Evolutionary conservation across 371 early-diverging fungal genomes (phyloP).

Genomic region (Mucor piriformis): DNA sequence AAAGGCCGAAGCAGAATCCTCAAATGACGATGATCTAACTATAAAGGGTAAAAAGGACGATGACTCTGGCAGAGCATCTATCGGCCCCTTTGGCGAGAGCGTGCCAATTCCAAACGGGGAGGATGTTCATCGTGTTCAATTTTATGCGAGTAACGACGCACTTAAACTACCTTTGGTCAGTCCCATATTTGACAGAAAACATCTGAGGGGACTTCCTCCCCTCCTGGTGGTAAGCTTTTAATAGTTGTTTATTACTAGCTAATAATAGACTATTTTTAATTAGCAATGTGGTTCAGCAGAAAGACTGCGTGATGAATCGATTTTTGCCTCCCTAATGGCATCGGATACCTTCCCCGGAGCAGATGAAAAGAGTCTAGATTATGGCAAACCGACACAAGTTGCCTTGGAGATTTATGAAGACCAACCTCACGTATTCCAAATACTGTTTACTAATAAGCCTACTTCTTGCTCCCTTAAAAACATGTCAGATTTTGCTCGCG

Average conservation of each 20-base stretch:
- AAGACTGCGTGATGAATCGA: conserved; percentile 68
- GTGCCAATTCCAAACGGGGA: conserved; percentile 25
- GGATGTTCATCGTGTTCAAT: conserved; percentile 52
- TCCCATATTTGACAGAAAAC: conserved; percentile 48
- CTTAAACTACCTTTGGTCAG: conserved; percentile 55
- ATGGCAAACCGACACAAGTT: conserved; percentile 26
- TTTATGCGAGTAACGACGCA: conserved; percentile 54
- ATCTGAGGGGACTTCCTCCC: conserved; percentile 45
- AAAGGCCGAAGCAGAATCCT: conserved; percentile 3
- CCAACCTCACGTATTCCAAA: conserved; percentile 81
- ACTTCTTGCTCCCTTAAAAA: conserved; percentile 24
- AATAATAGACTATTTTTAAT: too few relatives aligned
- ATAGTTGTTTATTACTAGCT: too few relatives aligned
- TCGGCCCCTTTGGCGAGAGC: conserved; percentile 36
- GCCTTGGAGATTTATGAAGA: conserved; percentile 59
- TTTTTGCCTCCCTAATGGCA: conserved; percentile 41
- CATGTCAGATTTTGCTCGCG: conserved; percentile 30
- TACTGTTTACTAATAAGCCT: conserved; percentile 42
- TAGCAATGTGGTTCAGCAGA: conserved; percentile 71
- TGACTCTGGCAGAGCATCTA: conserved; percentile 25
- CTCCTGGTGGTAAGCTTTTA: conserved; percentile 43
- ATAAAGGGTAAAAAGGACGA: conserved; percentile 1
- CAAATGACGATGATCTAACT: not conserved
- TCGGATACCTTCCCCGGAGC: conserved; percentile 32
- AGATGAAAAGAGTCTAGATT: conserved; percentile 3